These are phyloP conservation scores for Geranium incanum DNA, from an alignment of 441 rosid genomes.

Conservation along the genomic window DNA sequence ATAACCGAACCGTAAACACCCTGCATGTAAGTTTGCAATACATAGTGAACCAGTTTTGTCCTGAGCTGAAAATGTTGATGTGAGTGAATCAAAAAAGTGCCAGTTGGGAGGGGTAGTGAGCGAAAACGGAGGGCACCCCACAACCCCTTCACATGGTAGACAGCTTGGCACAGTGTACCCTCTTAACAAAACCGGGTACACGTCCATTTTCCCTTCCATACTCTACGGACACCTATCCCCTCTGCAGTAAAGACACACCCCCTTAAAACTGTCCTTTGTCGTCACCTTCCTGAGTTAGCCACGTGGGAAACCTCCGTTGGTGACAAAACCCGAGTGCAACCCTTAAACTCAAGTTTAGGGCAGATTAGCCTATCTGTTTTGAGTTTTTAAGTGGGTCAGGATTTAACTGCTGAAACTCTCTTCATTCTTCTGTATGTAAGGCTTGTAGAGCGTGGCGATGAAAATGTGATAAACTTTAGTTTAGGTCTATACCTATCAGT, in stretches of 20 bases:
- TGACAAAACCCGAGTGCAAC: not conserved
- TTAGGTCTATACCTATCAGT: no score
- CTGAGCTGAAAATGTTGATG: constrained; percentile 8
- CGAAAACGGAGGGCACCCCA: constrained; percentile 17
- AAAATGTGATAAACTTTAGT: no score
- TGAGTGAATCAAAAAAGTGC: constrained; percentile 32
- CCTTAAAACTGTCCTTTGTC: not conserved
- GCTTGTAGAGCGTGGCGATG: no score
- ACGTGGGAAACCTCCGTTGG: constrained; percentile 1
- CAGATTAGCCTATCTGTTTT: no score
- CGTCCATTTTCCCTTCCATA: constrained; percentile 34
- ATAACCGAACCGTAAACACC: no score
- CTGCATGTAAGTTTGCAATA: not conserved
- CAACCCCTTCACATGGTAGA: constrained; percentile 48
- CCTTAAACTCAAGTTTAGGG: no score
- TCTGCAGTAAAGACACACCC: constrained; percentile 15
- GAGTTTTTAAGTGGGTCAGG: no score
- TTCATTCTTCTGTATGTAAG: no score
- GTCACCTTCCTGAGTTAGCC: not conserved
- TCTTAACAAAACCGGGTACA: constrained; percentile 41
- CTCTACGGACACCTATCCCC: constrained; percentile 29
- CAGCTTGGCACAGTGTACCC: constrained; percentile 55
- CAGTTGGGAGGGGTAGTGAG: constrained; percentile 31
- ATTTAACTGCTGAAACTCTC: no score
- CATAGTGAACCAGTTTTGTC: constrained; percentile 27